Conservation (phyloP, 805 yeast genomes). For the Candida ortonii region DNA sequence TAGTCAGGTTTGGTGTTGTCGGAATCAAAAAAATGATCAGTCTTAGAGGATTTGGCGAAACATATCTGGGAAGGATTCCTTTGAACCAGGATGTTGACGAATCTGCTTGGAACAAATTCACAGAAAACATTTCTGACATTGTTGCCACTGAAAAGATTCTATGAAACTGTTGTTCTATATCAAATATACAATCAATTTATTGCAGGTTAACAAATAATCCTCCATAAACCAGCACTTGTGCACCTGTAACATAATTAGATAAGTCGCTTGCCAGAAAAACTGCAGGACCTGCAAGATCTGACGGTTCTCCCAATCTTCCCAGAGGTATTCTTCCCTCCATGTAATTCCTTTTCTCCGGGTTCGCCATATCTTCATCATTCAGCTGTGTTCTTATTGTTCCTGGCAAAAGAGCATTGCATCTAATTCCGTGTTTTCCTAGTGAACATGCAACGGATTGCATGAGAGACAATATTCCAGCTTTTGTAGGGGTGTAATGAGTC, state of each 20-base stretch:
- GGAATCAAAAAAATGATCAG: slow-evolving; percentile 46
- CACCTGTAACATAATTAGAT: slow-evolving; percentile 38
- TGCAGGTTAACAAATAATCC: slow-evolving; percentile 47
- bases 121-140: slow-evolving; percentile 11
- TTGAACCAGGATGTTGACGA: slow-evolving; percentile 37
- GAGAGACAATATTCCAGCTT: slow-evolving; percentile 43
- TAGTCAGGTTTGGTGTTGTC: slow-evolving; percentile 42
- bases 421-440: slow-evolving; percentile 41
- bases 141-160: slow-evolving; percentile 6
- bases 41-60: slow-evolving; percentile 42
- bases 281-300: slow-evolving; percentile 43
- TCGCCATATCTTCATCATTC: slow-evolving; percentile 41
- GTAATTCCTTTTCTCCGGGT: slow-evolving; percentile 33
- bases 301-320: slow-evolving; percentile 37
- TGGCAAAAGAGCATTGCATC: slow-evolving; percentile 45
- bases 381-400: slow-evolving; percentile 43
- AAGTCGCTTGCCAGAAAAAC: slow-evolving; percentile 39
- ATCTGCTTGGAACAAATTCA: slow-evolving; percentile 27
- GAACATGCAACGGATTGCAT: slow-evolving; percentile 45
- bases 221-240: slow-evolving; percentile 44
- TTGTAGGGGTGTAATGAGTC: slow-evolving; percentile 47
- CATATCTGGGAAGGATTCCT: slow-evolving; percentile 46
- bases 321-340: slow-evolving; percentile 42
- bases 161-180: slow-evolving; percentile 1
- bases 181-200: slow-evolving; percentile 22